phyloP scores from a whole-genome alignment of 495 filamentous ascomycete species.

The Xanthoparmelia taractica region DNA sequence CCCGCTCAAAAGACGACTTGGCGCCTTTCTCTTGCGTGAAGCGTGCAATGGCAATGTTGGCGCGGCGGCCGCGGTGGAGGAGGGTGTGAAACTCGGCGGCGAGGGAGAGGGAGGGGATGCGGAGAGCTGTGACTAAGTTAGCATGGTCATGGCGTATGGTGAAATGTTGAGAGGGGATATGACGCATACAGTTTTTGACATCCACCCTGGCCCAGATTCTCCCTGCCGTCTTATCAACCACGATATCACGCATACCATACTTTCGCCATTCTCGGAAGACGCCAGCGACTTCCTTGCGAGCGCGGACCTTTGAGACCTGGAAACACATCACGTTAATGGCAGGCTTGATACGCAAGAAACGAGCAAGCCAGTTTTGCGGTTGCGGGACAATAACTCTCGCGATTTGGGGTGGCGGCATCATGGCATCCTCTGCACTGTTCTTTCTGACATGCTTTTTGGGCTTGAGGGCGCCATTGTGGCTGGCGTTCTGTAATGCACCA shows the following conservation, averaged over 20 bases:
- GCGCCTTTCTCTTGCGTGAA: conserved; percentile 86
- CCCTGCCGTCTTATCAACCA: conserved; percentile 63
- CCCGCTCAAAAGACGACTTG: conserved; percentile 72
- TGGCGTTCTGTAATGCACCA: conserved; percentile 17
- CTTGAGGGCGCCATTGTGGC: conserved; percentile 9
- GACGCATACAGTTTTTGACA: conserved; percentile 67
- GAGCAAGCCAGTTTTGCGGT: conserved; percentile 73
- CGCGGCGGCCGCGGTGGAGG: conserved; percentile 64
- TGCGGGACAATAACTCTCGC: conserved; percentile 39
- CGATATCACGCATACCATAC: conserved; percentile 69
- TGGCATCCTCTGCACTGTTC: neutral
- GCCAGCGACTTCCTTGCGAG: conserved; percentile 63
- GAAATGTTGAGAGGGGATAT: conserved; percentile 3
- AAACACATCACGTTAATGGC: conserved; percentile 67
- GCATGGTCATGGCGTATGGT: neutral
- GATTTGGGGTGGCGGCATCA: conserved; percentile 6
- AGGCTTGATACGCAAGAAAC: conserved; percentile 84
- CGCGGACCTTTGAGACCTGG: conserved; percentile 54
- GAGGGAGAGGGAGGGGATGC: conserved; percentile 70
- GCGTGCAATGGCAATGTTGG: conserved; percentile 65
- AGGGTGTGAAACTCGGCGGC: conserved; percentile 77
- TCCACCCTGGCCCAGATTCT: conserved; percentile 69
- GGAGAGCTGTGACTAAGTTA: conserved; percentile 46
- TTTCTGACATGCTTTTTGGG: conserved; percentile 19
- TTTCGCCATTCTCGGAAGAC: conserved; percentile 71